These are phyloP conservation scores for Eucalyptus pauciflora DNA, from an alignment of 345 rosid species.

Conservation along the genomic window DNA sequence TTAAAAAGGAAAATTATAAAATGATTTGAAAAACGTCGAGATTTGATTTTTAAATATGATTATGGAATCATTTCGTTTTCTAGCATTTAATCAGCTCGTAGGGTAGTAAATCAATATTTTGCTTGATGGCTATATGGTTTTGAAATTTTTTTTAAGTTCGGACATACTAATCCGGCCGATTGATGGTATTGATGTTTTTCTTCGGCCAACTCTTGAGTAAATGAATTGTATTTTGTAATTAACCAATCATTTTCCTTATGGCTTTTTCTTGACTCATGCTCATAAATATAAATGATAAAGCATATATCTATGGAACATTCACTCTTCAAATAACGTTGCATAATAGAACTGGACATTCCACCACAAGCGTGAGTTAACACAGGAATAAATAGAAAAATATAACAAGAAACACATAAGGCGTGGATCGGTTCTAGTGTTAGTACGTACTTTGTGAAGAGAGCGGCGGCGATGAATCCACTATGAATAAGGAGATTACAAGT, in stretches of 20 bases:
- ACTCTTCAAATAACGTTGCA: background rate
- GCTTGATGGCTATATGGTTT: background rate
- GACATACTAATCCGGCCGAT: background rate
- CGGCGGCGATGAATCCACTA: accelerated
- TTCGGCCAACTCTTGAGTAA: background rate
- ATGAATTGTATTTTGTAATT: background rate
- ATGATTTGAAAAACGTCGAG: background rate
- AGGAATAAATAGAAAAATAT: background rate
- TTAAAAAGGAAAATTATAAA: background rate
- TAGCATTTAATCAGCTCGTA: background rate
- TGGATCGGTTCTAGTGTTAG: background rate
- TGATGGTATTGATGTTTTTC: background rate
- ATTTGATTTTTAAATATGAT: background rate
- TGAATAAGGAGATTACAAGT: background rate
- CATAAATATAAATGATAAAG: background rate
- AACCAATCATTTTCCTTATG: no score
- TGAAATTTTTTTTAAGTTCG: background rate
- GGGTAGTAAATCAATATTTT: background rate
- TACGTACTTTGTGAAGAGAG: background rate
- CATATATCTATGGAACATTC: background rate
- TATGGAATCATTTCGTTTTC: background rate
- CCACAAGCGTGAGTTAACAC: accelerated
- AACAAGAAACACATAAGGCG: background rate
- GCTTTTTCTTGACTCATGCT: background rate
- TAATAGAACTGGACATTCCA: background rate